Evolutionary conservation across 2,329 filamentous ascomycete species (phyloP), one percentile per base, ranked within the genome.

Genomic region (Diaporthe ampelina): DNA sequence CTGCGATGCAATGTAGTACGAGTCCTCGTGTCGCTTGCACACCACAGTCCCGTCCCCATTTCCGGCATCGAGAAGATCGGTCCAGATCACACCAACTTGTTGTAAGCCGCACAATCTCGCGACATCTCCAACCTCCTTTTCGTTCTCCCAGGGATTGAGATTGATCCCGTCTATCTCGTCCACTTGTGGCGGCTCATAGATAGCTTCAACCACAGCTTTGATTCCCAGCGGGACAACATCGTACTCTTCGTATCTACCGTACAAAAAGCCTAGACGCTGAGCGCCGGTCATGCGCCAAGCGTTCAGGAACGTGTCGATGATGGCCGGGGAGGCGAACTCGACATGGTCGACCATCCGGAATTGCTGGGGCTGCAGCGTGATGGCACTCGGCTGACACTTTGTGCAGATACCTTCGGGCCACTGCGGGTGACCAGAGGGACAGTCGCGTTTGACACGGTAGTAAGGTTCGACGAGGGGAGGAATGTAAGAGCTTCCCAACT

Each of bases 271-370:
- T 61, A 98, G 83, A 54, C 97, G 90, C 82, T 99, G 97, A 37
- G 89, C 85, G 5, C 95, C 96, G 2, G 94, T 95, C 77, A 91
- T 92, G 78, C 97, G 90, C 96, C 97, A 99, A 74, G 96, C 94
- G 80, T 98, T 92, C 77, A 99, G 91, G 73, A 98, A 91, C n/a
- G 90, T 91, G 81, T 99, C 94, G 79, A 98, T 94, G 45, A 98
- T 90, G 71, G 91, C 89, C 4, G 95, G 92, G 1, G 94, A 93
- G 1, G 96, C 92, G 81, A 99, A 98, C 83, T 99, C 97, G 76
- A 99, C 97, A 82, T 99, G 97, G 80, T 99, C 97, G 4, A 99
- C 95, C 94, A 97, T 98, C 69, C 97, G 94, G 83, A 96, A 99
- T 26, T 93, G 89, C 83, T 99, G 97, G 7, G 95, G 95, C 81